Base-by-base conservation (phyloP, 768 basidiomycete species). In the Lyophyllum decastes region DNA sequence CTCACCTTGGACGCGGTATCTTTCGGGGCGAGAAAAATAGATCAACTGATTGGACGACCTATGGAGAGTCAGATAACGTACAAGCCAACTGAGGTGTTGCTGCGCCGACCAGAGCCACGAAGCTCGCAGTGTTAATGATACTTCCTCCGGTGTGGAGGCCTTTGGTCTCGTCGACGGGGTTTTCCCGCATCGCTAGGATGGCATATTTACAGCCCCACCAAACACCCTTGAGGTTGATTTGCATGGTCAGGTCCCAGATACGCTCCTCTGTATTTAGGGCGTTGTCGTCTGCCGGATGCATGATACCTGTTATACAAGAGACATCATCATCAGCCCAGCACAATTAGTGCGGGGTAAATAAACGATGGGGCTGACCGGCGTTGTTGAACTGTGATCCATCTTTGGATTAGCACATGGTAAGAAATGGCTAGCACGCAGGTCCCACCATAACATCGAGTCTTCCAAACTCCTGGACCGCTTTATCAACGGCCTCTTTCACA, bases 151-250 rank as follows among this genome's bases (percentile, higher is more conserved):
- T 76, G 66, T 83, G 88, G 12, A 98, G 83, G 3, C 92, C 90
- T 72, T 89, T 93, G 59, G 83, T 76, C 58, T 83, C 82, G 57
- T 98, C 95, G 46, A 84, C 84, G 11, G 92, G 84, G 74, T 99
- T 99, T 60, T 92, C 74, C 59, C 93, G 88, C 96, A 99, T 99
- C 35, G 97, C 97, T 51, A 89, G 78, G 68, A 99, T 95, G 5
- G 96, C 97, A 68, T 98, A 89, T 75, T 98, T 98, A 82, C 91
- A 95, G 30, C 97, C 97, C 88, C 90, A 99, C 97, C 96, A 98
- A 58, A 98, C 97, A 51, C 97, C 97, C 76, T 98, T 99, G 68
- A 96, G 85, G 72, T 98, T 98, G 78, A 98, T 87, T 61, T 88
- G 83, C 88, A 92, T 92, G 2, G 92, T 94, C 56, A 94, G 78